phyloP scores from a whole-genome alignment of 257 asterid genomes.

The Verbascum thapsus region DNA sequence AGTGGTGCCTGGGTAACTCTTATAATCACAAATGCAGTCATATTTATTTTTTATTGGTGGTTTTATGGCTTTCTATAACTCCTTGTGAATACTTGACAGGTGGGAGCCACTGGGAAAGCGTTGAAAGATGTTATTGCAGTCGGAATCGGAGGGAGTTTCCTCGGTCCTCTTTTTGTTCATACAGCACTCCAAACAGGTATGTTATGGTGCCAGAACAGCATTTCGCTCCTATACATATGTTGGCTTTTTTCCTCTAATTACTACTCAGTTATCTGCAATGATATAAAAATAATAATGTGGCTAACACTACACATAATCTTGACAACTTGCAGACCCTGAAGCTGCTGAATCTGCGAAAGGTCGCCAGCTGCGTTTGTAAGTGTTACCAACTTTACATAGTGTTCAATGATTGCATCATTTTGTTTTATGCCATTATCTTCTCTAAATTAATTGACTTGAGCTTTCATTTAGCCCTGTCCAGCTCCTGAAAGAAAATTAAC shows the following conservation, averaged over 20 bases:
- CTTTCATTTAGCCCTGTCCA: slow-evolving; percentile 17
- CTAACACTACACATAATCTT: slow-evolving; percentile 28
- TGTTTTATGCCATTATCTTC: slow-evolving; percentile 11
- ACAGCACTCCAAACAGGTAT: slow-evolving; percentile 99
- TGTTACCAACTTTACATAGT: slow-evolving; percentile 29
- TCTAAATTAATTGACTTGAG: slow-evolving; percentile 23
- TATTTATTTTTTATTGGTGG: slow-evolving; percentile 11
- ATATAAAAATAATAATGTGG: slow-evolving; percentile 16
- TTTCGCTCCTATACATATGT: slow-evolving; percentile 1
- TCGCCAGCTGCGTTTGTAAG: slow-evolving; percentile 93
- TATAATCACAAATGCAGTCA: slow-evolving; percentile 12
- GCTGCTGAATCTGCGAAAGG: slow-evolving; percentile 80
- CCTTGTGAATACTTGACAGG: slow-evolving; percentile 41
- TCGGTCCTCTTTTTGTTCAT: slow-evolving; percentile 98
- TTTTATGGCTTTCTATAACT: slow-evolving; percentile 23
- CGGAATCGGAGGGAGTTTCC: slow-evolving; percentile 99
- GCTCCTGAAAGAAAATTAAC: slow-evolving; percentile 23
- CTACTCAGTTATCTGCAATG: slow-evolving; percentile 16
- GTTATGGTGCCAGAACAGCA: slow-evolving; percentile 3
- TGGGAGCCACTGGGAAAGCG: slow-evolving; percentile 95
- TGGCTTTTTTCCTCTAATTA: slow-evolving; percentile 19
- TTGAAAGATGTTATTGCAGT: slow-evolving; percentile 87
- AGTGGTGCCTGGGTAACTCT: slow-evolving; percentile 93
- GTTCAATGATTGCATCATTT: slow-evolving; percentile 19
- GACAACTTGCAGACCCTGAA: slow-evolving; percentile 69